Percentiles rank a stretch among this genome's conserved stretches.
Evolutionary conservation across 2,329 filamentous ascomycete genomes (phyloP).

Genomic region (Nothopassalora personata): DNA sequence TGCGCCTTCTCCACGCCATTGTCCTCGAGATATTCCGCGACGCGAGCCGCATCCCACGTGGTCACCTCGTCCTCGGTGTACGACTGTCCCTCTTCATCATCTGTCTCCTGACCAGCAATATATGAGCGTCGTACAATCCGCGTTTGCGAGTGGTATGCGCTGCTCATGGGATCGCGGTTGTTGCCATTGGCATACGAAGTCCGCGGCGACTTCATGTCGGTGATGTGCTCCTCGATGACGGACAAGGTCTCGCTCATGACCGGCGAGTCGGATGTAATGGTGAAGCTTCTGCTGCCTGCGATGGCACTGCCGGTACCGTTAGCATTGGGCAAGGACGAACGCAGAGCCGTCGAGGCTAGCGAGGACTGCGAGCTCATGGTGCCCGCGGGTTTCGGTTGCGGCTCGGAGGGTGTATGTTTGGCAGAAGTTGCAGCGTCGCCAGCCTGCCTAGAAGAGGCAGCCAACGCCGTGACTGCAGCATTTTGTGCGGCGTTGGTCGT

Average conservation of each 20-base stretch:
- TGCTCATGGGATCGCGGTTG: constrained; percentile 51
- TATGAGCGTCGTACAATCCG: constrained; percentile 75
- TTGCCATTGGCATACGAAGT: constrained; percentile 41
- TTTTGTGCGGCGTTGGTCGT: constrained; percentile 16
- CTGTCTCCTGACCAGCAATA: constrained; percentile 89
- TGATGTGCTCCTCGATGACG: constrained; percentile 96
- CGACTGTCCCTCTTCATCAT: constrained; percentile 76
- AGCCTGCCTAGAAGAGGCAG: constrained; percentile 11
- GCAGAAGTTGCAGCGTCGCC: constrained; percentile 3
- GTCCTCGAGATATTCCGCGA: constrained; percentile 83
- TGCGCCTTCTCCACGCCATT: constrained; percentile 81
- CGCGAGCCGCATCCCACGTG: constrained; percentile 72
- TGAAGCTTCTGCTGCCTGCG: constrained; percentile 9
- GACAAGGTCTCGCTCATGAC: constrained; percentile 93
- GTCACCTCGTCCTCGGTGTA: constrained; percentile 70
- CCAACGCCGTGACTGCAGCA: constrained; percentile 11
- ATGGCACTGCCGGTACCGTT: constrained; percentile 4
- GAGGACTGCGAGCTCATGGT: constrained; percentile 7
- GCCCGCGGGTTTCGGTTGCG: background rate
- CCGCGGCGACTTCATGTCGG: constrained; percentile 63
- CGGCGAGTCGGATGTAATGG: constrained; percentile 42
- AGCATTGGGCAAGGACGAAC: constrained; percentile 19
- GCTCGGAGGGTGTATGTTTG: constrained; percentile 8
- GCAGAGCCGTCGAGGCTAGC: constrained; percentile 18
- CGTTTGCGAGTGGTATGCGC: constrained; percentile 75